phyloP scores from a whole-genome alignment of 1,284 basidiomycete species.

The Tilletiaria anomala region DNA sequence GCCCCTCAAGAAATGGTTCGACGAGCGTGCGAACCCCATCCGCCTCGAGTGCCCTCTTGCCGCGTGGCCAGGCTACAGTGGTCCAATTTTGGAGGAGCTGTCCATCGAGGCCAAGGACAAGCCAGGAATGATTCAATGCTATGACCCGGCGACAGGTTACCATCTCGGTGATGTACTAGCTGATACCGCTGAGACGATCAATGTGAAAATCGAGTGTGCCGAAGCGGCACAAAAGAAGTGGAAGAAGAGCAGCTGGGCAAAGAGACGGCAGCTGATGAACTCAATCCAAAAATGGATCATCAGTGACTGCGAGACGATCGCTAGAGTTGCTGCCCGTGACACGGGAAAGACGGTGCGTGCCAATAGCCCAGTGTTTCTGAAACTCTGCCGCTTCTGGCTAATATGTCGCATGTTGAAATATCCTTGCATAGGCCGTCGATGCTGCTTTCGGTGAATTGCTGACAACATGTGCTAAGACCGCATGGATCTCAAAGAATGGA shows the following conservation, averaged over 20 bases:
- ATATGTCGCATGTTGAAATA: no score
- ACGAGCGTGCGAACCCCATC: no score
- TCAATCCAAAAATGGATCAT: slow-evolving; percentile 81
- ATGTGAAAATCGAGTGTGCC: slow-evolving; percentile 55
- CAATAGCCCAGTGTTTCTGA: slow-evolving; percentile 49
- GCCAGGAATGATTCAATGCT: slow-evolving; percentile 59
- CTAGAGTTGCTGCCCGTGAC: slow-evolving; percentile 78
- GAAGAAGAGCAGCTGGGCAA: slow-evolving; percentile 57
- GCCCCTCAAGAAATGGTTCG: no score
- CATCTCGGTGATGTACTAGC: slow-evolving; percentile 59
- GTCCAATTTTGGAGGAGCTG: no score
- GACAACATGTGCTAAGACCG: slow-evolving; percentile 28
- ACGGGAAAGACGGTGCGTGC: slow-evolving; percentile 96
- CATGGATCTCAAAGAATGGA: slow-evolving; percentile 21
- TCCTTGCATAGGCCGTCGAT: slow-evolving; percentile 40
- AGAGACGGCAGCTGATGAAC: slow-evolving; percentile 63
- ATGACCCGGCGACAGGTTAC: slow-evolving; percentile 72
- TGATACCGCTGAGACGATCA: slow-evolving; percentile 55
- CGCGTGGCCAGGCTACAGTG: no score
- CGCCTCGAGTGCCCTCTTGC: no score
- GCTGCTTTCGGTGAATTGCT: slow-evolving; percentile 43
- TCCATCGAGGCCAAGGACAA: no score
- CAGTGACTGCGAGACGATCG: slow-evolving; percentile 68
- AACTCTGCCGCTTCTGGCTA: no score
- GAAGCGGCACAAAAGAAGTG: slow-evolving; percentile 56